phyloP scores from a whole-genome alignment of 768 basidiomycete genomes.

The Mycena chlorophos region DNA sequence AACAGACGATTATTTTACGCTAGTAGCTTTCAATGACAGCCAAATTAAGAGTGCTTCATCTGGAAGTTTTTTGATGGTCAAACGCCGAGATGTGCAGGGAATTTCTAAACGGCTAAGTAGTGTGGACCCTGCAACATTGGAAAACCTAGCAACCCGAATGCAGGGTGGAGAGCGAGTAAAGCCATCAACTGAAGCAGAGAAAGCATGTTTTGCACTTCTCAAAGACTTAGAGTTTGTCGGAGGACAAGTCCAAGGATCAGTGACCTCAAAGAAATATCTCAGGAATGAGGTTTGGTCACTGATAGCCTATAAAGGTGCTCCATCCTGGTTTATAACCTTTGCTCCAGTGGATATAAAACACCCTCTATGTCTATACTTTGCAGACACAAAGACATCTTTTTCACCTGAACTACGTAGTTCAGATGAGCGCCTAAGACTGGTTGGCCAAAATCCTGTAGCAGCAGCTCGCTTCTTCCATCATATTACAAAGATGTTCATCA shows the following conservation, averaged over 20 bases:
- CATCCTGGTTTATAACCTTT: slow-evolving; percentile 39
- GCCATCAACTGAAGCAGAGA: slow-evolving; percentile 15
- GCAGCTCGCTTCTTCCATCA: slow-evolving; percentile 35
- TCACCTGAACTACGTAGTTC: slow-evolving; percentile 10
- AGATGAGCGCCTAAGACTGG: slow-evolving; percentile 8
- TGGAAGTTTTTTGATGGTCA: not conserved
- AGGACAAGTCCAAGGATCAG: slow-evolving; percentile 25
- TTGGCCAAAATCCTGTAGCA: slow-evolving; percentile 29
- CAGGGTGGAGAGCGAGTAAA: not conserved
- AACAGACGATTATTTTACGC: slow-evolving; percentile 18
- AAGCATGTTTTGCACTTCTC: slow-evolving; percentile 24
- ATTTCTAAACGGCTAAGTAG: not conserved
- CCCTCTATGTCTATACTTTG: slow-evolving; percentile 38
- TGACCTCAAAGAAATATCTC: slow-evolving; percentile 29
- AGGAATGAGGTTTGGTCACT: slow-evolving; percentile 23
- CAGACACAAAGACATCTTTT: slow-evolving; percentile 27
- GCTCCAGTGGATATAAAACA: slow-evolving; percentile 35
- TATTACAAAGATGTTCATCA: slow-evolving; percentile 32
- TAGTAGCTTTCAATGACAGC: slow-evolving; percentile 27
- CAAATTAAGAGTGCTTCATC: slow-evolving; percentile 22
- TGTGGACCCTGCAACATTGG: not conserved
- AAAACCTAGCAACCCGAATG: not conserved
- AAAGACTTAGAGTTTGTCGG: slow-evolving; percentile 23
- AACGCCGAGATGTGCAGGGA: not conserved
- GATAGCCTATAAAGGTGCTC: slow-evolving; percentile 26